Conservation (phyloP, 1,284 basidiomycete genomes). For the Pseudomicrostroma phylloplanum region DNA sequence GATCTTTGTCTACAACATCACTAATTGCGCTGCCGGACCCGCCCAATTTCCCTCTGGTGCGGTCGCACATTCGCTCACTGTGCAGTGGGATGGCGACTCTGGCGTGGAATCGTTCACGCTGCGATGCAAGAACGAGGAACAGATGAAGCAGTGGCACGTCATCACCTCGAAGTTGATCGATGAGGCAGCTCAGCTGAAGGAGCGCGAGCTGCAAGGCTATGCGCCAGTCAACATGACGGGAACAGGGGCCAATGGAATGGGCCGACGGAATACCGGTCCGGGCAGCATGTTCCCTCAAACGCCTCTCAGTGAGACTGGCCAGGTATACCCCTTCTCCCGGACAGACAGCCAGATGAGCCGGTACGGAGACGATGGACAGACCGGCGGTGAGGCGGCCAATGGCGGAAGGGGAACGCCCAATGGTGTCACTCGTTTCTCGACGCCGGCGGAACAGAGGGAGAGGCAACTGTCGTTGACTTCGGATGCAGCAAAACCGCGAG, state of each 20-base stretch:
- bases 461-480: constrained; percentile 20
- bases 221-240: constrained; percentile 38
- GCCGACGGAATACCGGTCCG: constrained; percentile 28
- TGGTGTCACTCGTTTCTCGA: constrained; percentile 25
- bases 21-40: constrained; percentile 60
- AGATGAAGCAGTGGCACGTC: constrained; percentile 83
- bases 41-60: background rate
- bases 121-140: constrained; percentile 85
- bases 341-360: constrained; percentile 30
- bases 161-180: constrained; percentile 80
- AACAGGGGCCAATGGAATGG: constrained; percentile 21
- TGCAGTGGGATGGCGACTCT: constrained; percentile 57
- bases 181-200: constrained; percentile 46
- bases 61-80: background rate
- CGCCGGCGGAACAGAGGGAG: constrained; percentile 32
- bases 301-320: constrained; percentile 31
- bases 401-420: constrained; percentile 32
- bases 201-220: constrained; percentile 12
- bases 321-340: constrained; percentile 31
- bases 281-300: constrained; percentile 39
- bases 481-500: constrained; percentile 25
- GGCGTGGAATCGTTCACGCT: constrained; percentile 86
- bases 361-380: constrained; percentile 23
- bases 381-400: background rate
- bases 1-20: constrained; percentile 95